These are phyloP conservation scores for Dipteronia sinensis DNA, from an alignment of 345 rosid species.

Conservation along the genomic window DNA sequence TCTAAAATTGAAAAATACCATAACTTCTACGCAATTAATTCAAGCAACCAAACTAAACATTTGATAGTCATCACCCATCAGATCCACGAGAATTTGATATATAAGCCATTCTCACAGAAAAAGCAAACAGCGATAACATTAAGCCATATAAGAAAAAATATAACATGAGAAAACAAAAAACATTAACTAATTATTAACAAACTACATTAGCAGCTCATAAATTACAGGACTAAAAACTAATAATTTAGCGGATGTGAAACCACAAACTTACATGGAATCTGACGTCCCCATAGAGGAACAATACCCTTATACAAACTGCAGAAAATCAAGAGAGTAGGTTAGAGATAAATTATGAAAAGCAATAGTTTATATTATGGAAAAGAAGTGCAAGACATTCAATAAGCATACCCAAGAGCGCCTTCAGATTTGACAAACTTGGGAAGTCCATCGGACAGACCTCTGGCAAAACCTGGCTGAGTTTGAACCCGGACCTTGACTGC, in stretches of 20 bases:
- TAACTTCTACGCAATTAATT: background rate
- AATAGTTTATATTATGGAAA: background rate
- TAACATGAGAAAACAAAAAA: background rate
- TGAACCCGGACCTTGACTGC: constrained; percentile 99
- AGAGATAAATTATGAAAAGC: background rate
- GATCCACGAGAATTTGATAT: background rate
- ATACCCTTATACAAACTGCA: constrained; percentile 94
- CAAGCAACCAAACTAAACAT: background rate
- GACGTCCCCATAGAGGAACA: constrained; percentile 99
- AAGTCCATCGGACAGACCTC: constrained; percentile 90
- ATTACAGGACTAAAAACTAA: background rate
- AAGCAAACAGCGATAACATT: background rate
- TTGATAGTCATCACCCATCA: background rate
- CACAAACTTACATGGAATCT: constrained; percentile 86
- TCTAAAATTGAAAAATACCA: background rate
- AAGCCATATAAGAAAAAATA: background rate
- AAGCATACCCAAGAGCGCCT: constrained; percentile 82
- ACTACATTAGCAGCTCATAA: background rate
- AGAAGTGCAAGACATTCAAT: background rate
- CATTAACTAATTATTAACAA: background rate
- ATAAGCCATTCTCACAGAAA: background rate
- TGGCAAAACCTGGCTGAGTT: constrained; percentile 99
- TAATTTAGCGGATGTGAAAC: background rate
- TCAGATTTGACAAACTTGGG: constrained; percentile 94
- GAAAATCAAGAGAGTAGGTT: constrained; percentile 7